These are phyloP conservation scores for Quercus dentata DNA, from an alignment of 306 rosid genomes.

Conservation along the genomic window DNA sequence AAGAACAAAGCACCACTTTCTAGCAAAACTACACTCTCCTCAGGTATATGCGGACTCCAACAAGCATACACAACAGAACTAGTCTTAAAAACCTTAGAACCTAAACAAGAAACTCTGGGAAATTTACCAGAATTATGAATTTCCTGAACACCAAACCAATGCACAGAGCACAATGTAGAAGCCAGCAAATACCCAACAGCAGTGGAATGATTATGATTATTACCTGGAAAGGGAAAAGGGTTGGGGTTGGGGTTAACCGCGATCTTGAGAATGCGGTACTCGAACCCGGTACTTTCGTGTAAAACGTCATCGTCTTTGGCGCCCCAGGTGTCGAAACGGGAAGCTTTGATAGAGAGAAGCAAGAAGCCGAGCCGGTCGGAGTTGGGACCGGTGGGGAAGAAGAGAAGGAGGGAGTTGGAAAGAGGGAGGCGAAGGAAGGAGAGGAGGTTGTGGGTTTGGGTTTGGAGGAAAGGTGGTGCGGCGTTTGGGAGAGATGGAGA, in stretches of 20 bases:
- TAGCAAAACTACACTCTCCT: slow-evolving; percentile 52
- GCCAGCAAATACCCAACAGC: slow-evolving; percentile 43
- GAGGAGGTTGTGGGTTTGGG: slow-evolving; percentile 38
- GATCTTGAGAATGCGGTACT: slow-evolving; percentile 37
- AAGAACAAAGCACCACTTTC: slow-evolving; percentile 55
- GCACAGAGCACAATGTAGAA: slow-evolving; percentile 44
- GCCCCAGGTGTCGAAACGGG: background rate
- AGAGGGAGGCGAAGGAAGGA: slow-evolving; percentile 36
- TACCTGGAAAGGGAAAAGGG: no score
- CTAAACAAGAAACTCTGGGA: slow-evolving; percentile 28
- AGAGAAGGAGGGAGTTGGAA: slow-evolving; percentile 22
- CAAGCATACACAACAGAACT: slow-evolving; percentile 50
- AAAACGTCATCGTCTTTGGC: slow-evolving; percentile 25
- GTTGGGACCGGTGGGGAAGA: slow-evolving; percentile 58
- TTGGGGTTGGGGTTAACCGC: slow-evolving; percentile 5
- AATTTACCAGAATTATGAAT: background rate
- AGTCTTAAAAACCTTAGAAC: slow-evolving; percentile 47
- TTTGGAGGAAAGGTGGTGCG: slow-evolving; percentile 12
- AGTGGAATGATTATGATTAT: background rate
- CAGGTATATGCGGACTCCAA: slow-evolving; percentile 61
- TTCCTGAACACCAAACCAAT: slow-evolving; percentile 45
- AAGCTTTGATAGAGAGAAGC: background rate
- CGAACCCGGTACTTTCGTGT: slow-evolving; percentile 7
- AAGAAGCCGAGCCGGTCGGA: slow-evolving; percentile 50
- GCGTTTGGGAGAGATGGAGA: slow-evolving; percentile 30